Base-by-base conservation (phyloP, 768 basidiomycete genomes). In the Lepiota venenata region DNA sequence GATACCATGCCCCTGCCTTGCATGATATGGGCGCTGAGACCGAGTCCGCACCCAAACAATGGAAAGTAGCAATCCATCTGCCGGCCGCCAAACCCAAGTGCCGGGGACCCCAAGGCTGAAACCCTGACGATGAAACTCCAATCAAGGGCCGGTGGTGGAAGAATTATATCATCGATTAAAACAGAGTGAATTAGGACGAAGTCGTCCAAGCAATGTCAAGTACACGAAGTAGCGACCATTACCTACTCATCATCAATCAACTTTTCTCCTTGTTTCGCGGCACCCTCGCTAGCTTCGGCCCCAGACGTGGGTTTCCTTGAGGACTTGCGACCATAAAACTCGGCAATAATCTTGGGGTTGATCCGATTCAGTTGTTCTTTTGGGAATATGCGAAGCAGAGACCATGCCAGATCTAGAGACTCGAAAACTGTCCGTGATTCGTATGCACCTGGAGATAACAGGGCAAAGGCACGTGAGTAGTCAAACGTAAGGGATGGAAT, bases 281-380 rank as follows among this genome's bases (percentile, higher is more conserved):
- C 81, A 56, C 73, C 71, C 50, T 66, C 69, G 52, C 70, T 77
- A 61, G 68, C 73, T 41, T 71, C 75, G 63, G 70, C 78, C 58
- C 75, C 79, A 67, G 75, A 71, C 52, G 80, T 75, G 56, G 74
- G 66, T 75, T 81, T 87, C 78, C 81, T 87, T 47, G 76, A 79
- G 37, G 82, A 69, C 75, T 95, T 94, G 64, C 93, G 87, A 42
- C 81, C 87, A 65, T 97, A 97, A 70, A 88, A 97, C 72, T 97
- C 94, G 57, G 82, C 82, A 64, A 97, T 87, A 66, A 97, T 95
- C 85, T 93, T 93, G 64, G 94, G 94, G 68, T 85, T 93, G 78
- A 98, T 95, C 65, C 95, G 91, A 77, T 98, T 98, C 61, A 98
- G 81, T 71, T 93, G 91, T 74, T 98, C 96, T 72, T 95, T 94